Evolutionary conservation across 495 filamentous ascomycete genomes (phyloP).

Genomic region (Aspergillus haitiensis): DNA sequence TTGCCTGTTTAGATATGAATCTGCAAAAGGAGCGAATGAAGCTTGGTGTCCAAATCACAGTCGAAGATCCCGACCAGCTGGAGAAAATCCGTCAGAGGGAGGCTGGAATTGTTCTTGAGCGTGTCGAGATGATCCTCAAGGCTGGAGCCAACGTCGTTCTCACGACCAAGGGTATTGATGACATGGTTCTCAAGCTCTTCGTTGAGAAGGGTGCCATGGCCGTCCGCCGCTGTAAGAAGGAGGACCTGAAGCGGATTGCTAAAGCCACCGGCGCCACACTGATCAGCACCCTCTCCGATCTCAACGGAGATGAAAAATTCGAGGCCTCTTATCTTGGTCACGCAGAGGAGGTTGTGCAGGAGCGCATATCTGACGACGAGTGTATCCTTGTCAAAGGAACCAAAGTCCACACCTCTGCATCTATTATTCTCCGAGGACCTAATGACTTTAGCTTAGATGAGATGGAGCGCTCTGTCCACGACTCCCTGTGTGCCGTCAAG

Average conservation of each 20-base stretch:
- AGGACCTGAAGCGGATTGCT: constrained; percentile 93
- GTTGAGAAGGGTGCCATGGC: constrained; percentile 95
- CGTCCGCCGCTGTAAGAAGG: constrained; percentile 96
- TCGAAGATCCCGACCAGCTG: constrained; percentile 94
- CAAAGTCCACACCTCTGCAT: constrained; percentile 88
- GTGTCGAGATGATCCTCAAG: constrained; percentile 96
- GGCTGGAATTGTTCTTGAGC: constrained; percentile 87
- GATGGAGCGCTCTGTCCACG: constrained; percentile 98
- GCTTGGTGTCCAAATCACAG: constrained; percentile 95
- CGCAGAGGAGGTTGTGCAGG: constrained; percentile 93
- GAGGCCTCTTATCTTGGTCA: constrained; percentile 83
- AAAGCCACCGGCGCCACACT: constrained; percentile 94
- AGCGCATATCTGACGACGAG: constrained; percentile 97
- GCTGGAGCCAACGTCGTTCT: constrained; percentile 94
- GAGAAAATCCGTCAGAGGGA: constrained; percentile 96
- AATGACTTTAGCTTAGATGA: constrained; percentile 98
- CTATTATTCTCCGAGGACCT: constrained; percentile 91
- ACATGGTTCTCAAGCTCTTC: constrained; percentile 90
- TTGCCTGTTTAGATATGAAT: constrained; percentile 97
- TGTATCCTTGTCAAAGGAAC: constrained; percentile 97
- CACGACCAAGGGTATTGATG: constrained; percentile 98
- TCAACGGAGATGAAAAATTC: constrained; percentile 97
- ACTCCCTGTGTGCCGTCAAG: constrained; percentile 95
- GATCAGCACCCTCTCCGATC: constrained; percentile 86
- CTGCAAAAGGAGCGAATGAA: constrained; percentile 99